Evolutionary conservation across 495 filamentous ascomycete species (phyloP), one percentile per base, ranked within the genome.

Genomic region (Penicillium paradoxum): DNA sequence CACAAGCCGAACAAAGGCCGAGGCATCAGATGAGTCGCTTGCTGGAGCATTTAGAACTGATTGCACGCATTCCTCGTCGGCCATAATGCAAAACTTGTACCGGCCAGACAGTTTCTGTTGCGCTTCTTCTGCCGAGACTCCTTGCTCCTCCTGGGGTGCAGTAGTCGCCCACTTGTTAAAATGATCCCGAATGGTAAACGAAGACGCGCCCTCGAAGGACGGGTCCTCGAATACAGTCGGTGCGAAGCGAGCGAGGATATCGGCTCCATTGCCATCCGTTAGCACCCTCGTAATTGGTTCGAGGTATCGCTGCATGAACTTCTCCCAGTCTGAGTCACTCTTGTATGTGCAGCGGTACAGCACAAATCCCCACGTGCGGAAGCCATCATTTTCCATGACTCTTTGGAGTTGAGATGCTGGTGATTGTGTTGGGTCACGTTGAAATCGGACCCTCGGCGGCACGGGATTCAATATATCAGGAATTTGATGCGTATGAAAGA

Each of bases 301-400:
- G 42, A 47, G 30, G 9, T 62, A 33, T n/a, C 45, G 53, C n/a
- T 11, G 27, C 21, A 55, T 49, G 39, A 64, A 67, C 21, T 58
- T 53, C 34, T 58, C 50, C 68, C 62, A 71, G 41, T 64, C 62
- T 38, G 54, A 44, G 45, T 68, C 44, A 24, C 54, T 64, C 30
- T 59, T 25, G 44, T 72, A 72, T 24, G 65, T 70, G 54, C 62
- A 66, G 33, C 67, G 60, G 40, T 66, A 69, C 52, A 69, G 59
- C 15, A 69, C 61, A 42, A 67, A 57, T 24, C 63, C 65, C 65
- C 63, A 71, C 27, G 45, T 59, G 40, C 45, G 40, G 47, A 51
- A 54, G 3, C 54, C 47, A 30, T 60, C 55, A 14, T 33, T 14
- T 2, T 10, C 2, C 30, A 33, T 33, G 4, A 27, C 3, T 7